Conservation (phyloP, 2,329 filamentous ascomycete genomes). For the Scytalidium lignicola region DNA sequence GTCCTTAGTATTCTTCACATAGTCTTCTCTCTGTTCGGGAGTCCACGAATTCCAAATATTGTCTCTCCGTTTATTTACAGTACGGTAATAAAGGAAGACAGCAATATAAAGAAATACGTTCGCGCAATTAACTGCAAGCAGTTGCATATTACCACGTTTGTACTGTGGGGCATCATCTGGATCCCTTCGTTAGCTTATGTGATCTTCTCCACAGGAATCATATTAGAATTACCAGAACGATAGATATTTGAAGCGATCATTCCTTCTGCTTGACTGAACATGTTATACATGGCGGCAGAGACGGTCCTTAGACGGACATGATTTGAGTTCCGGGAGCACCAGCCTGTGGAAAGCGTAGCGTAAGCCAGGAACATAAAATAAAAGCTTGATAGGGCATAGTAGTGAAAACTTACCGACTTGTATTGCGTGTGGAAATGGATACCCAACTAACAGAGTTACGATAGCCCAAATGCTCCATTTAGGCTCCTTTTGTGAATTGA, state of each 20-base stretch:
- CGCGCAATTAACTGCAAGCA: slow-evolving; percentile 28
- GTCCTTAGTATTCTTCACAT: not conserved
- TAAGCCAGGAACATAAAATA: not conserved
- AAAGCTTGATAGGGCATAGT: slow-evolving; percentile 25
- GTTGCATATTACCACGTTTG: slow-evolving; percentile 33
- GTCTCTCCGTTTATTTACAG: slow-evolving; percentile 29
- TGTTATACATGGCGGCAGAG: slow-evolving; percentile 35
- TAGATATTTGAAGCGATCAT: slow-evolving; percentile 44
- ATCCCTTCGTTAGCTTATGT: not conserved
- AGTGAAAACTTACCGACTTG: slow-evolving; percentile 26
- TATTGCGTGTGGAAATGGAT: slow-evolving; percentile 28
- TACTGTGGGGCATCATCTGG: slow-evolving; percentile 38
- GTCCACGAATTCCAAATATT: slow-evolving; percentile 12
- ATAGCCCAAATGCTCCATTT: not conserved
- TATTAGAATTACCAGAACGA: slow-evolving; percentile 27
- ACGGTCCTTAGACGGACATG: slow-evolving; percentile 34
- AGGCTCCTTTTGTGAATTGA: slow-evolving; percentile 9
- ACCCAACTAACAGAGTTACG: not conserved
- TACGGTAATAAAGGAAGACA: slow-evolving; percentile 35
- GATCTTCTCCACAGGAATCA: no score
- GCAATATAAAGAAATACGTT: slow-evolving; percentile 30
- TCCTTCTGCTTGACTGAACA: slow-evolving; percentile 41
- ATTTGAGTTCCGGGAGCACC: slow-evolving; percentile 34
- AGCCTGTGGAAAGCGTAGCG: slow-evolving; percentile 9
- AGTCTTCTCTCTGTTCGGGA: no score